These are phyloP conservation scores for Ceratobasidium sp. DNA, from an alignment of 1,284 basidiomycete species.

Conservation along the genomic window DNA sequence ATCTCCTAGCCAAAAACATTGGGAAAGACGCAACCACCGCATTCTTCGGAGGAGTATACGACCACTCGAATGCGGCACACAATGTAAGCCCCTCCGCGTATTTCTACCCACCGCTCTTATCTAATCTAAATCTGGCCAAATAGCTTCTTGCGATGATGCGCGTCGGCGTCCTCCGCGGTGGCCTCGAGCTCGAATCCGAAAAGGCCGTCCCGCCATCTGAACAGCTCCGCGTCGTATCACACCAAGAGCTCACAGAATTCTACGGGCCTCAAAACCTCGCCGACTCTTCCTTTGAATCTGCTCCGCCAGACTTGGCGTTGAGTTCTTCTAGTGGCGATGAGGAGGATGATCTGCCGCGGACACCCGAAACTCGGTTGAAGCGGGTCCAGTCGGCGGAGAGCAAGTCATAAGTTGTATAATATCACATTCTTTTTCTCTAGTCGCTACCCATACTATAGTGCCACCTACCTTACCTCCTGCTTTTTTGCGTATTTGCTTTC, in stretches of 20 bases:
- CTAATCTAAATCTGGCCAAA: background rate
- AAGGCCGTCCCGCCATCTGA: constrained; percentile 45
- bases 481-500: too few species aligned
- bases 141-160: constrained; percentile 46
- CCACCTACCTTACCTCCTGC: too few species aligned
- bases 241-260: background rate
- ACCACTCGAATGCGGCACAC: constrained; percentile 92
- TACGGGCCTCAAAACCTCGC: too few species aligned
- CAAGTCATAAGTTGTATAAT: too few species aligned
- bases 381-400: too few species aligned
- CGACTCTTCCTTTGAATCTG: too few species aligned
- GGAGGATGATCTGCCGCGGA: constrained; percentile 28
- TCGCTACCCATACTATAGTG: too few species aligned
- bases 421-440: too few species aligned
- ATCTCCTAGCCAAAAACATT: constrained; percentile 68
- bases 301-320: background rate
- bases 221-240: constrained; percentile 3
- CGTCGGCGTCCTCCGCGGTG: constrained; percentile 46
- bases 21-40: constrained; percentile 91
- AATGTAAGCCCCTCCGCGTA: constrained; percentile 68
- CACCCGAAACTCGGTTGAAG: background rate
- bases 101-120: background rate
- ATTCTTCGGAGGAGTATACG: constrained; percentile 94
- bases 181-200: constrained; percentile 45
- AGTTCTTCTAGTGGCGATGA: constrained; percentile 15